phyloP scores from a whole-genome alignment of 2,329 filamentous ascomycete genomes.

The Elsinoe batatas region DNA sequence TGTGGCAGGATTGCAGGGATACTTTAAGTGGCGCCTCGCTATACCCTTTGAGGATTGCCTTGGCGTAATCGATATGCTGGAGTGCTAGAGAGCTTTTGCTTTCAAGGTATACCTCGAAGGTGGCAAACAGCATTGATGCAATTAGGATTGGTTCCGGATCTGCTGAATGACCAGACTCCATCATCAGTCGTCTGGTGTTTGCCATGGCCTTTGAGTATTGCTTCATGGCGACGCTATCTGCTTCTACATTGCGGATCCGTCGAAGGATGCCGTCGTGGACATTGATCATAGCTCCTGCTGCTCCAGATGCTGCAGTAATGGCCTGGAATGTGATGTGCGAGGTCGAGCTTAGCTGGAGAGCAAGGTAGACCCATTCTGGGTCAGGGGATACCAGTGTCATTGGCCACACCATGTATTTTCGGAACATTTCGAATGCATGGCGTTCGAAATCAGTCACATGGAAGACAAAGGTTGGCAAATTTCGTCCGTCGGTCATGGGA shows the following conservation, averaged over 20 bases:
- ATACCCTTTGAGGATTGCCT: not conserved
- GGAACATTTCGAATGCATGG: conserved; percentile 1
- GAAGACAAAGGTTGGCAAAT: not conserved
- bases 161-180: not conserved
- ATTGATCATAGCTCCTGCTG: conserved; percentile 4
- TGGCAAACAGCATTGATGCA: conserved; percentile 2
- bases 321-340: not conserved
- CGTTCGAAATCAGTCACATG: not conserved
- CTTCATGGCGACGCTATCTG: not conserved
- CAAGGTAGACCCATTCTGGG: conserved; percentile 7
- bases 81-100: not conserved
- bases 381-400: conserved; percentile 6
- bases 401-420: conserved; percentile 5
- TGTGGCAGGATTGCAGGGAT: not conserved
- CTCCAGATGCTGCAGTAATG: not conserved
- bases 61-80: conserved; percentile 3
- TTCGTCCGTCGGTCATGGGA: not conserved
- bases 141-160: not conserved
- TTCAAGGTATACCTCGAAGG: conserved; percentile 5
- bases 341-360: not conserved
- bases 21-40: not conserved
- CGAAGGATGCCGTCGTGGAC: conserved; percentile 2
- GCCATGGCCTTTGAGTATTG: conserved; percentile 5
- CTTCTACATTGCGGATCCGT: not conserved
- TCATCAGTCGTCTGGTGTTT: not conserved